Conservation (phyloP, 2,329 filamentous ascomycete genomes). For the Colletotrichum kahawae region DNA sequence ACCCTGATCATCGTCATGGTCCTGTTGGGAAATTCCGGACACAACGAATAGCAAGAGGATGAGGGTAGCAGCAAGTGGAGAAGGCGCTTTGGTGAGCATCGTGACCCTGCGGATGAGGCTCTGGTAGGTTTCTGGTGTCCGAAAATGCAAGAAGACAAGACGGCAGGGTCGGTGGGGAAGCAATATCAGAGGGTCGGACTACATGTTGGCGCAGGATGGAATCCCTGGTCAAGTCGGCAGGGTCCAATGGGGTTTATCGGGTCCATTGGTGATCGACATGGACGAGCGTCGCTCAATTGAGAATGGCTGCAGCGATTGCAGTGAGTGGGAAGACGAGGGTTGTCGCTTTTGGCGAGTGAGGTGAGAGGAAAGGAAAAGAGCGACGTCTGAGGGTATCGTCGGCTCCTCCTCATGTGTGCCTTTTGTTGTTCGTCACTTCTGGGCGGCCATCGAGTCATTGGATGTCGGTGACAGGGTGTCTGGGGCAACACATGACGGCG, state of each 20-base stretch:
- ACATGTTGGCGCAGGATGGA: neutral
- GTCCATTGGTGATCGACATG: neutral
- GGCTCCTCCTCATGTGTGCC: neutral
- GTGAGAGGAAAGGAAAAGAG: neutral
- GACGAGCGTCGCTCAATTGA: neutral
- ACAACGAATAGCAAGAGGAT: neutral
- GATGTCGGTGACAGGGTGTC: neutral
- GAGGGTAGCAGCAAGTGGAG: neutral
- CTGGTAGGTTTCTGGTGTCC: neutral
- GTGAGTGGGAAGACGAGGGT: neutral
- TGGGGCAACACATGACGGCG: neutral
- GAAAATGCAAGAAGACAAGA: neutral
- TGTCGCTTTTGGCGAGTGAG: neutral
- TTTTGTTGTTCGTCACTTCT: neutral
- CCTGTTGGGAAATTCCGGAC: neutral
- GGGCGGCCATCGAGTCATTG: neutral
- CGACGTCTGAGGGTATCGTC: slow-evolving; percentile 14
- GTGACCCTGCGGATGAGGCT: slow-evolving; percentile 5
- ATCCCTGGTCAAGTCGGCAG: slow-evolving; percentile 1
- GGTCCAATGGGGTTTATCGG: neutral
- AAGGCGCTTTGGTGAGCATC: neutral
- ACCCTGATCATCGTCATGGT: neutral
- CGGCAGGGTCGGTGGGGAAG: neutral
- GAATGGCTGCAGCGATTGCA: neutral
- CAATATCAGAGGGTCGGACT: neutral